A percentile compares a stretch with the other conserved stretches of the same genome.
Evolutionary conservation across 106 monocot species (phyloP).

Genomic region (Dendrobium nobile): DNA sequence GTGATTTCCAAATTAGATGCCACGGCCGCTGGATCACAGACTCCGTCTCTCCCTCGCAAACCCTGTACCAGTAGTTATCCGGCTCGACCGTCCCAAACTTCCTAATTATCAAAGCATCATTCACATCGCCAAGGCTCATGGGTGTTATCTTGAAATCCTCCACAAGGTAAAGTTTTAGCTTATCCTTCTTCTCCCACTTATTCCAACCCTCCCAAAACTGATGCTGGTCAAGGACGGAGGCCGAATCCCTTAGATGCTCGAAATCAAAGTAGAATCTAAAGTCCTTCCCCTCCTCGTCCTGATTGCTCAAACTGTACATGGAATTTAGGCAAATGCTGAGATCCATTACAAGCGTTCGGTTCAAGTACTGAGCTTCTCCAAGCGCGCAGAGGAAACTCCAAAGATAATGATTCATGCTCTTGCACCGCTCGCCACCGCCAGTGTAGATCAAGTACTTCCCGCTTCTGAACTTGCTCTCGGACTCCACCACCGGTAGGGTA

Average conservation of each 20-base stretch:
- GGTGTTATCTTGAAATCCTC: conserved; percentile 72
- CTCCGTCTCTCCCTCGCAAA: conserved; percentile 87
- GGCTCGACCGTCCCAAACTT: conserved; percentile 88
- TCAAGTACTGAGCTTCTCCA: conserved; percentile 80
- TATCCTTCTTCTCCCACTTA: conserved; percentile 70
- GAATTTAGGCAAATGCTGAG: conserved; percentile 63
- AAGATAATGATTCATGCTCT: conserved; percentile 84
- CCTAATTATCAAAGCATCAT: conserved; percentile 76
- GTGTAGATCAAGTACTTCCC: conserved; percentile 70
- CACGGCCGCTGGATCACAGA: conserved; percentile 63
- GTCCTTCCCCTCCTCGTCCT: conserved; percentile 83
- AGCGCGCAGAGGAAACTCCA: conserved; percentile 93
- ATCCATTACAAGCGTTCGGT: conserved; percentile 85
- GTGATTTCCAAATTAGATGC: conserved; percentile 71
- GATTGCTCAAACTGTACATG: conserved; percentile 45
- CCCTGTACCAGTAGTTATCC: conserved; percentile 93
- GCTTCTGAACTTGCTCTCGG: conserved; percentile 49
- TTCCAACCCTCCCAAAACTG: conserved; percentile 86
- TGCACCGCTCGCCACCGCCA: conserved; percentile 85
- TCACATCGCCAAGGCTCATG: conserved; percentile 37
- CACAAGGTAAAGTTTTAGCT: conserved; percentile 44
- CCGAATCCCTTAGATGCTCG: conserved; percentile 76
- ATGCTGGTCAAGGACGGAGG: conserved; percentile 63
- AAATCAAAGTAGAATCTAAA: conserved; percentile 92
- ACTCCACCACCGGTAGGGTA: conserved; percentile 57